A percentile compares a stretch with the other conserved stretches of the same genome.
Evolutionary conservation across 2,329 filamentous ascomycete species (phyloP).

Genomic region (Aspergillus sp.): DNA sequence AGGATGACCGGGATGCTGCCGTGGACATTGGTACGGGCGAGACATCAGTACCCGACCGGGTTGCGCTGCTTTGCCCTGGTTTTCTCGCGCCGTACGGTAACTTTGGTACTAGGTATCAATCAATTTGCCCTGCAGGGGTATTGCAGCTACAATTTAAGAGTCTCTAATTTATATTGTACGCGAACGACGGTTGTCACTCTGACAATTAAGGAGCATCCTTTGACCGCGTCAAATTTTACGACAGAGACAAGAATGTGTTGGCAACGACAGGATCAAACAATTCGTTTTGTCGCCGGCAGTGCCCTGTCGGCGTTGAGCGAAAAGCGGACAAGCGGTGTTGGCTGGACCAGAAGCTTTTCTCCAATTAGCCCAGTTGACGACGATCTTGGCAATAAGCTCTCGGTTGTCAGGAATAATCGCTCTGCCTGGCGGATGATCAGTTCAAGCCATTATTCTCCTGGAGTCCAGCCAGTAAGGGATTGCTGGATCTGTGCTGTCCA

Average conservation of each 20-base stretch:
- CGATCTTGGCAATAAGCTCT: conserved; percentile 1
- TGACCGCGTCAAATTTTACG: too few relatives aligned
- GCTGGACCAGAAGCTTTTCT: conserved; percentile 1
- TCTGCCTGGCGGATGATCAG: too few relatives aligned
- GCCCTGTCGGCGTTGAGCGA: neutral
- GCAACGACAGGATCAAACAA: neutral
- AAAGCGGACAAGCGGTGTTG: conserved; percentile 1
- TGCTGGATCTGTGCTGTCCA: neutral
- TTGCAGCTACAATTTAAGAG: neutral
- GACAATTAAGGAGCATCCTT: neutral
- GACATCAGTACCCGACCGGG: neutral
- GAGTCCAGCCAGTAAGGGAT: too few relatives aligned
- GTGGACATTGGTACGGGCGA: conserved; percentile 8
- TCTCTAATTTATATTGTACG: too few relatives aligned
- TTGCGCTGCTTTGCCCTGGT: too few relatives aligned
- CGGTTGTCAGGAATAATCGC: neutral
- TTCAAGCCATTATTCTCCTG: too few relatives aligned
- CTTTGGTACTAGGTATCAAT: conserved; percentile 3
- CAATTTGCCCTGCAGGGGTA: neutral
- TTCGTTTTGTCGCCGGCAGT: neutral
- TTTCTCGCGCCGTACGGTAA: neutral
- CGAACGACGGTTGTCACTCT: neutral
- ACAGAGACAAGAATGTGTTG: neutral
- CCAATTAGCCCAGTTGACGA: neutral
- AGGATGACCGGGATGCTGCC: too few relatives aligned